phyloP scores from a whole-genome alignment of 1,284 basidiomycete species.

The Sporisorium scitamineum region DNA sequence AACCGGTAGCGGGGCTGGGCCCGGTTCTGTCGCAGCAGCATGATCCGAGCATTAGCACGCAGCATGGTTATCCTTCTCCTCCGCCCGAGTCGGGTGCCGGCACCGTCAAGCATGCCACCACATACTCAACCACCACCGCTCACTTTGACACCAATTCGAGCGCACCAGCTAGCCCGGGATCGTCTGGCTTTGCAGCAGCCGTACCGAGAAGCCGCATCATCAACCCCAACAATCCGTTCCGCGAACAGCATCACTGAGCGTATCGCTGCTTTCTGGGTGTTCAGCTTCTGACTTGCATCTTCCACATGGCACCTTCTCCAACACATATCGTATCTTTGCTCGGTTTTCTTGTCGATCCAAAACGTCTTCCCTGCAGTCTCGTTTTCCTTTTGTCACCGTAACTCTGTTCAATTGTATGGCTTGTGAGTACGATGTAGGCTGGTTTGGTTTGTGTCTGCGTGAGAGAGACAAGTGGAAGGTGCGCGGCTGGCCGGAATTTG shows the following conservation, averaged over 20 bases:
- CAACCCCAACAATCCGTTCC: slow-evolving; percentile 61
- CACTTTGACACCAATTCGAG: slow-evolving; percentile 14
- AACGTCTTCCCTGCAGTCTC: not conserved
- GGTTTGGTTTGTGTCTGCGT: not conserved
- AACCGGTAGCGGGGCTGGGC: slow-evolving; percentile 38
- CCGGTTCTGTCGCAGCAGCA: slow-evolving; percentile 24
- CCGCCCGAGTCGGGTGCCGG: slow-evolving; percentile 21
- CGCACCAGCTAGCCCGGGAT: slow-evolving; percentile 24
- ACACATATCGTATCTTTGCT: not conserved
- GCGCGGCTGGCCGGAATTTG: not conserved
- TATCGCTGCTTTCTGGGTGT: not conserved
- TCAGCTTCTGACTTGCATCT: slow-evolving; percentile 3
- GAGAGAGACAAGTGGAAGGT: not conserved
- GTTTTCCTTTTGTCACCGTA: slow-evolving; percentile 3
- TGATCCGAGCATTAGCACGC: slow-evolving; percentile 25
- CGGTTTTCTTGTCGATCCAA: not conserved
- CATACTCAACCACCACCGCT: slow-evolving; percentile 29
- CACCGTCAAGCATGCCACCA: slow-evolving; percentile 17
- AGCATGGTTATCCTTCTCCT: slow-evolving; percentile 45
- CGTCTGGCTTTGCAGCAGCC: slow-evolving; percentile 21
- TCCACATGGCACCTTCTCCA: not conserved
- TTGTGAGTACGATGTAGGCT: not conserved
- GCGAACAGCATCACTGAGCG: slow-evolving; percentile 32
- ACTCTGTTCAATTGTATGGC: not conserved
- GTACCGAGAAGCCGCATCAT: slow-evolving; percentile 30